Percentiles rank a stretch among this genome's conserved stretches.
These are phyloP conservation scores for Triticum turgidum DNA, from an alignment of 176 grass and related monocot genomes.

Conservation along the genomic window DNA sequence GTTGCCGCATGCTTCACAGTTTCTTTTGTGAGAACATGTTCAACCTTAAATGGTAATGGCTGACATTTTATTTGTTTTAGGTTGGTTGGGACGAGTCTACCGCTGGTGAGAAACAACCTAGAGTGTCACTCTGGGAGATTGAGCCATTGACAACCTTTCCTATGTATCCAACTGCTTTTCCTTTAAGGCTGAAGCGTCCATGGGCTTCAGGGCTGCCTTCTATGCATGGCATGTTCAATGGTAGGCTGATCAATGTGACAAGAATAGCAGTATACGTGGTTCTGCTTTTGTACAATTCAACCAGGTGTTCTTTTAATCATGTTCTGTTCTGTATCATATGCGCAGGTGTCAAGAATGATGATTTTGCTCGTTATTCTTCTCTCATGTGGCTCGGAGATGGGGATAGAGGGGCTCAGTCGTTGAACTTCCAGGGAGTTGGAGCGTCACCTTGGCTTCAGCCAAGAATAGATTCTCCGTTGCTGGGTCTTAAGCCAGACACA, in stretches of 20 bases:
- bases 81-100: slow-evolving; percentile 99
- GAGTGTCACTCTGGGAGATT: slow-evolving; percentile 94
- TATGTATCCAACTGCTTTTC: slow-evolving; percentile 89
- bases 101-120: slow-evolving; percentile 85
- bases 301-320: neutral
- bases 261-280: neutral
- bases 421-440: slow-evolving; percentile 88
- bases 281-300: neutral
- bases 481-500: slow-evolving; percentile 69
- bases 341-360: slow-evolving; percentile 71
- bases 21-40: neutral
- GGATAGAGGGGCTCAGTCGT: slow-evolving; percentile 54
- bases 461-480: slow-evolving; percentile 49
- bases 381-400: slow-evolving; percentile 81
- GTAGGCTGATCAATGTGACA: slow-evolving; percentile 34
- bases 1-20: neutral
- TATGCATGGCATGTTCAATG: slow-evolving; percentile 53
- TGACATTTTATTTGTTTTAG: slow-evolving; percentile 39
- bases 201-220: slow-evolving; percentile 83
- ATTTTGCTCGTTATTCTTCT: slow-evolving; percentile 60
- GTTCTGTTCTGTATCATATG: slow-evolving; percentile 12
- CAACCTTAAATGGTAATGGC: neutral
- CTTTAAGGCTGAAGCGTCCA: slow-evolving; percentile 82
- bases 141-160: slow-evolving; percentile 93
- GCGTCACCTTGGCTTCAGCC: slow-evolving; percentile 70